Evolutionary conservation across 768 basidiomycete species (phyloP), one percentile per base, ranked within the genome.

Genomic region (Boletales sp.): DNA sequence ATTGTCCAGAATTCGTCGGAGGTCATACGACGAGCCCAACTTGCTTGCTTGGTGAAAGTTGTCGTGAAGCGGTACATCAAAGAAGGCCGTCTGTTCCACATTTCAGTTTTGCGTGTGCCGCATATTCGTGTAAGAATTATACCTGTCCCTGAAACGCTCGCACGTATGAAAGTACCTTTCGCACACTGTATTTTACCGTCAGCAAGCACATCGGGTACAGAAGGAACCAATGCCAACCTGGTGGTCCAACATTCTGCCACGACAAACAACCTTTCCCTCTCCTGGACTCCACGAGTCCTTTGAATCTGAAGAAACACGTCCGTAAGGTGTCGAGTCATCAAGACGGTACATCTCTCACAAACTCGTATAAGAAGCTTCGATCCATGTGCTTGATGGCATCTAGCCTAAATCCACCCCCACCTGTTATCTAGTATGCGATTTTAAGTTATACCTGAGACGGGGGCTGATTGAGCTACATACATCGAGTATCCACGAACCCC

Each of bases 331-430:
- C 18, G 14, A 21, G 32, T 34, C 15, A 29, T 5, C 8, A 27
- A n/a, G 15, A 27, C 39, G 15, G 34, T 12, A 15, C 27, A n/a
- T 17, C 15, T 65, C 79, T 64, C 55, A 90, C 90, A 70, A 88
- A 91, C 32, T 78, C 73, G 3, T 79, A 60, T n/a, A 87, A 67
- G 58, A 90, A 91, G 19, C 71, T 69, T 49, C 77, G 72, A 65
- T 93, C 89, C 43, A 89, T 84, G 56, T 97, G 94, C 65, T 95
- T 97, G 56, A 94, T 87, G 15, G 93, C 94, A 62, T 95, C 94
- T 27, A 95, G 75, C 43, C 92, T 79, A 65, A 94, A 92, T 12
- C 93, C 94, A 30, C 69, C 67, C 11, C 80, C 84, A 8, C 78
- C 80, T 3, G 84, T 87, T 2, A 79, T 83, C 88, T 90, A 45